A percentile compares a stretch with the other conserved stretches of the same genome.
phyloP scores from a whole-genome alignment of 768 basidiomycete genomes.

The Leccinum rimulosum region DNA sequence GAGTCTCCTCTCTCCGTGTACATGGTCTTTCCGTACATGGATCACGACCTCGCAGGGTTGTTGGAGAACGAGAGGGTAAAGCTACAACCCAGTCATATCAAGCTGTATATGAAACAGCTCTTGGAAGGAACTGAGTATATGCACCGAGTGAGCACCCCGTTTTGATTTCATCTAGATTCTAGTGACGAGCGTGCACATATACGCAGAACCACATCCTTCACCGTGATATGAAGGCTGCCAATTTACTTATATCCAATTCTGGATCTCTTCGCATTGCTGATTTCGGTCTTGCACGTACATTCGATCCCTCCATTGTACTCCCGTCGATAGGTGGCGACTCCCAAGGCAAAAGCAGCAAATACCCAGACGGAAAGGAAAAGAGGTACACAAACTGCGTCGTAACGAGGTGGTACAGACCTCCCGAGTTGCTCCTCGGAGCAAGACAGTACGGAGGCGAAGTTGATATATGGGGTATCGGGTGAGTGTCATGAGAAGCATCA shows the following conservation, averaged over 20 bases:
- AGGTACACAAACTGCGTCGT: conserved; percentile 96
- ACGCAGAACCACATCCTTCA: conserved; percentile 91
- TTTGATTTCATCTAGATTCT: conserved; percentile 1
- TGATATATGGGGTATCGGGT: conserved; percentile 98
- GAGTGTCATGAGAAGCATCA: conserved; percentile 26
- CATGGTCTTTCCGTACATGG: conserved; percentile 99
- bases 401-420: conserved; percentile 92
- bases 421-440: conserved; percentile 87
- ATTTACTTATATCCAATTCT: conserved; percentile 85
- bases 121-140: conserved; percentile 96
- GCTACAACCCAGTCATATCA: conserved; percentile 81
- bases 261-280: conserved; percentile 90
- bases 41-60: conserved; percentile 94
- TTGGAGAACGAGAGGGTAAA: conserved; percentile 90
- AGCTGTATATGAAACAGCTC: conserved; percentile 93
- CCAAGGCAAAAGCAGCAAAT: conserved; percentile 26
- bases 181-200: conserved; percentile 9
- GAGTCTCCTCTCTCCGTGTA: conserved; percentile 78
- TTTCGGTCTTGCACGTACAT: conserved; percentile 91
- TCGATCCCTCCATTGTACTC: conserved; percentile 49
- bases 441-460: conserved; percentile 90
- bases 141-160: conserved; percentile 66
- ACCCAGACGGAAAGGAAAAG: conserved; percentile 49
- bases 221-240: conserved; percentile 99
- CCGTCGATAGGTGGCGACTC: conserved; percentile 19